phyloP scores from a whole-genome alignment of 305 asterid species.

The Fraxinus sp. region DNA sequence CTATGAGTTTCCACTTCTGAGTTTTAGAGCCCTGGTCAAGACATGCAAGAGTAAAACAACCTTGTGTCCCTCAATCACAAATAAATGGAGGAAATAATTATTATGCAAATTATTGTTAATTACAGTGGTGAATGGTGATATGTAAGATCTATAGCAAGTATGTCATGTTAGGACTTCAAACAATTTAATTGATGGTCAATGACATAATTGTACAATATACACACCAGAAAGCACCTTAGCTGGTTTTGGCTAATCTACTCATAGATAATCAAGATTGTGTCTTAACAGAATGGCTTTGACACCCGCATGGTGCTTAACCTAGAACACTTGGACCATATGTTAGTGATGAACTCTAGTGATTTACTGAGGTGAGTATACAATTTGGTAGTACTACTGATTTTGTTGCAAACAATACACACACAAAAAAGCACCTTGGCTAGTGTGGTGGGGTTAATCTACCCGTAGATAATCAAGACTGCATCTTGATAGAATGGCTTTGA shows the following conservation, averaged over 20 bases:
- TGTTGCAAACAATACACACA: not conserved
- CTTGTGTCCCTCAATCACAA: not conserved
- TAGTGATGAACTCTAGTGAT: not conserved
- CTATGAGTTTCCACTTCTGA: slow-evolving; percentile 89
- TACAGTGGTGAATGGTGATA: not conserved
- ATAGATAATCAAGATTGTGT: not conserved
- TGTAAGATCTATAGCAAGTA: not conserved
- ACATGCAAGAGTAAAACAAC: slow-evolving; percentile 21
- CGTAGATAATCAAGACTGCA: not conserved
- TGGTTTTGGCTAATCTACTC: not conserved
- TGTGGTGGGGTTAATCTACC: not conserved
- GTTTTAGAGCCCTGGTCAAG: slow-evolving; percentile 81
- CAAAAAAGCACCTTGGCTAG: no score
- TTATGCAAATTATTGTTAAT: not conserved
- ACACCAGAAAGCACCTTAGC: not conserved
- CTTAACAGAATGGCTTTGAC: not conserved
- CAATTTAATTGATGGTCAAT: not conserved
- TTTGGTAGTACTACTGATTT: not conserved
- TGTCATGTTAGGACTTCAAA: not conserved
- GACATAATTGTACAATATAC: not conserved
- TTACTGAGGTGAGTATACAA: not conserved
- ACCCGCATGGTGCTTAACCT: not conserved
- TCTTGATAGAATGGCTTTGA: not conserved
- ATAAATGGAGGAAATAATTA: not conserved
- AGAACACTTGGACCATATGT: not conserved